Evolutionary conservation across 2,329 filamentous ascomycete species (phyloP), one percentile per base, ranked within the genome.

Genomic region (Onygena corvina): DNA sequence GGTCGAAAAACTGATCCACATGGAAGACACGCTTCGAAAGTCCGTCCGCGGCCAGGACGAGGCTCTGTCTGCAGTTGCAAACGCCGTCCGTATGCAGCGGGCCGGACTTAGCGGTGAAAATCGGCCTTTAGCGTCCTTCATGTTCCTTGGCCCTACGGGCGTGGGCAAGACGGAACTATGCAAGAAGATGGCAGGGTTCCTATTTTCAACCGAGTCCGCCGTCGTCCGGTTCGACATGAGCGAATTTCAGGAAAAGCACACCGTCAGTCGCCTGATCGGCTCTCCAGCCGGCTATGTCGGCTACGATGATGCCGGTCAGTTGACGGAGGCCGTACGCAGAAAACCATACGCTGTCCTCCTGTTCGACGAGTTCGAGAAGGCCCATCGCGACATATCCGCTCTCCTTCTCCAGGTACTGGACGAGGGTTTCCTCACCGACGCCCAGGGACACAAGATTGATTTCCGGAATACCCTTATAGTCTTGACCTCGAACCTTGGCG

Each of bases 311-410:
- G 89, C 90, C 3, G 92, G 92, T 0, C 92, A 96, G 67, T 76
- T 98, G 8, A 96, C 92, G 0, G 92, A 98, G 68, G 89, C 90
- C 3, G 88, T 98, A 2, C 80, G 92, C 50, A 79, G 92, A 52
- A 96, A 96, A 65, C 92, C 92, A 0, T 96, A 96, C 58, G 89
- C 90, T 0, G 87, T 98, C 0, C 75, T 98, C 0, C 75, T 98
- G 1, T 94, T 98, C 58, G 92, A 98, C 64, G 92, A 96, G 64
- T 96, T 95, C 58, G 92, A 98, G 63, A 96, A 98, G 64, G 92
- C 90, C 0, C 92, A 96, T 63, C 83, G 86, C 48, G 92, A 98
- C 59, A 95, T 96, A 56, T 93, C 87, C 0, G 84, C 89, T 0
- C 73, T 98, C 2, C 76, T 98, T 3, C 77, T 98, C 3, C 92